Conservation (phyloP, 306 rosid genomes). For the Fragaria iinumae region DNA sequence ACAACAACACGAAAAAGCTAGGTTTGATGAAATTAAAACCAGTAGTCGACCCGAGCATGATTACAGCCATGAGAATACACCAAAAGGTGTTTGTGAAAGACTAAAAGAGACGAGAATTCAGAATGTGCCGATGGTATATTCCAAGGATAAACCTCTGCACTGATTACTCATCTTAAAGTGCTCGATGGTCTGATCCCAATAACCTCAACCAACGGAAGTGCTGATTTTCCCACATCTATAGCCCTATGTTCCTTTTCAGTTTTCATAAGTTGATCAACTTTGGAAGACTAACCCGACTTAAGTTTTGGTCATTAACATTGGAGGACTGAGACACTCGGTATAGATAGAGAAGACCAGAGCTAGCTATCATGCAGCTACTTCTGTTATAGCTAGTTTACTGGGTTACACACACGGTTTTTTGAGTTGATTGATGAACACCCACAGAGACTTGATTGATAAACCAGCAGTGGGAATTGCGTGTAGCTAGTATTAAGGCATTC, state of each 20-base stretch:
- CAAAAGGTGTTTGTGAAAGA: conserved; percentile 11
- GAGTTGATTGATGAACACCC: not conserved
- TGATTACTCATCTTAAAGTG: conserved; percentile 18
- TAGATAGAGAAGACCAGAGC: not conserved
- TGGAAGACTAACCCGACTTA: not conserved
- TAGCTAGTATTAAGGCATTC: not conserved
- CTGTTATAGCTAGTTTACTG: not conserved
- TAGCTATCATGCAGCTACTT: not conserved
- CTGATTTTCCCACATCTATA: not conserved
- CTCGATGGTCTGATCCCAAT: conserved; percentile 8
- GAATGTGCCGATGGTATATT: conserved; percentile 46
- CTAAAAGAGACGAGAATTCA: not conserved
- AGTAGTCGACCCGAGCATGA: conserved; percentile 30
- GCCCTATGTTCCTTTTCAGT: not conserved
- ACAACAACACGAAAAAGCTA: not conserved
- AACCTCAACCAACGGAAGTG: conserved; percentile 13
- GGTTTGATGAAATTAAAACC: not conserved
- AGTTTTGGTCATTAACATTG: not conserved
- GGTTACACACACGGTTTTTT: not conserved
- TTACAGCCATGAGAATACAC: conserved; percentile 23
- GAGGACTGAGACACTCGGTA: not conserved
- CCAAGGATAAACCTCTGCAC: conserved; percentile 68
- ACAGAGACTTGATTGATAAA: not conserved
- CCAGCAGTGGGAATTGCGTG: not conserved
- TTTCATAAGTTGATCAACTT: not conserved